These are phyloP conservation scores for Globisporangium barbulae DNA, from an alignment of 352 stramenopile species.

Conservation along the genomic window DNA sequence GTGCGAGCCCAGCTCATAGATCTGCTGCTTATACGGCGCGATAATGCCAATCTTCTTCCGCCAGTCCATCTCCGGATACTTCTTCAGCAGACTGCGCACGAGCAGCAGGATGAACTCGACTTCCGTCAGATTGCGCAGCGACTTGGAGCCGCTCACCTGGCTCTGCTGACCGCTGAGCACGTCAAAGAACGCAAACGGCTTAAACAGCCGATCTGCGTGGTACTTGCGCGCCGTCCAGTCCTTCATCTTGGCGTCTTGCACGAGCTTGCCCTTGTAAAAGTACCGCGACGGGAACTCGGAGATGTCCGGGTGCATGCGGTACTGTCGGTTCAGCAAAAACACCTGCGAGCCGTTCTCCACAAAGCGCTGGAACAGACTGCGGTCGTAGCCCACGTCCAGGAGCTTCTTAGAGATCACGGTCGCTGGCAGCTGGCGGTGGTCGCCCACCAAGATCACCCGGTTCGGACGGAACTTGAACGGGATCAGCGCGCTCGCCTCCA, in stretches of 20 bases:
- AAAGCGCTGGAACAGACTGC: constrained; percentile 96
- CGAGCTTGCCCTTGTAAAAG: constrained; percentile 94
- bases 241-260: constrained; percentile 77
- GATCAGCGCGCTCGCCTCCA: constrained; percentile 96
- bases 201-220: constrained; percentile 39
- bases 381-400: constrained; percentile 83
- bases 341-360: constrained; percentile 77
- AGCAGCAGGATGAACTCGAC: constrained; percentile 84
- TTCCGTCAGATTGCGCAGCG: constrained; percentile 72
- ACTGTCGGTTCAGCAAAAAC: constrained; percentile 94
- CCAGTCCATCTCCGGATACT: constrained; percentile 68
- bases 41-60: constrained; percentile 96
- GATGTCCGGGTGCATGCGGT: constrained; percentile 97
- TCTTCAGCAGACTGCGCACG: constrained; percentile 87
- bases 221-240: constrained; percentile 75
- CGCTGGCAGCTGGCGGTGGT: constrained; percentile 97
- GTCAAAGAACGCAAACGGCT: constrained; percentile 67
- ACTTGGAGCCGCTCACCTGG: constrained; percentile 69
- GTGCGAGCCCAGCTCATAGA: constrained; percentile 85
- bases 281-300: constrained; percentile 91
- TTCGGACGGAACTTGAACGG: constrained; percentile 91
- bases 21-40: constrained; percentile 98
- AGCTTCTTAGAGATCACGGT: constrained; percentile 94
- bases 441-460: constrained; percentile 84
- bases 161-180: constrained; percentile 58